phyloP scores from a whole-genome alignment of 768 basidiomycete genomes.

The Suillus fuscotomentosus region DNA sequence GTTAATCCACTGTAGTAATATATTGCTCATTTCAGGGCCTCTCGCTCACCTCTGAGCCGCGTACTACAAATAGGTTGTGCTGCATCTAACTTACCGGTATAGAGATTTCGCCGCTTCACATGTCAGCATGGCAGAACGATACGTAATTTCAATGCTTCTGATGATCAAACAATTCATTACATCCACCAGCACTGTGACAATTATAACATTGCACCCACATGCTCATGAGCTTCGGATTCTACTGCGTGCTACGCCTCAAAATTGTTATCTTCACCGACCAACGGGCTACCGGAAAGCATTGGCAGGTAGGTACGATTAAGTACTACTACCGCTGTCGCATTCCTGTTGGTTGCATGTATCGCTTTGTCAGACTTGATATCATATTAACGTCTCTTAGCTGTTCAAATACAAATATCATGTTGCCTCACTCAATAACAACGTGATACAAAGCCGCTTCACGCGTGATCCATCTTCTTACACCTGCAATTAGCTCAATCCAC shows the following conservation, averaged over 20 bases:
- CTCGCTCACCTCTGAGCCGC: too few species aligned
- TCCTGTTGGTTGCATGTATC: too few species aligned
- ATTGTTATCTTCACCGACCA: too few species aligned
- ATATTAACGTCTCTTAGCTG: background rate
- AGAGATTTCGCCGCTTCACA: too few species aligned
- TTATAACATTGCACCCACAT: background rate
- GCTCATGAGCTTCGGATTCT: background rate
- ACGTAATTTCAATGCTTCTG: too few species aligned
- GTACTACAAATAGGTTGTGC: too few species aligned
- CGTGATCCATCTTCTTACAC: background rate
- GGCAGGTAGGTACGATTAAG: background rate
- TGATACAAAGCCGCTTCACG: background rate
- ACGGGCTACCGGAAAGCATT: background rate
- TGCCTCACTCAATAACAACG: background rate
- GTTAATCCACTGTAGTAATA: too few species aligned
- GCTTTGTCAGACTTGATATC: background rate
- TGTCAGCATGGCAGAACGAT: too few species aligned
- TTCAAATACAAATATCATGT: background rate
- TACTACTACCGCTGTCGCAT: background rate
- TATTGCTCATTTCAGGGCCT: too few species aligned
- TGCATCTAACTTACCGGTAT: too few species aligned
- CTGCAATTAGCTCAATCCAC: background rate
- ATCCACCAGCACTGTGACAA: background rate
- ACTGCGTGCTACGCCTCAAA: background rate
- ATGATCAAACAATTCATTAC: background rate